Conservation (phyloP, 129 eudicot genomes). For the Arctium minus region DNA sequence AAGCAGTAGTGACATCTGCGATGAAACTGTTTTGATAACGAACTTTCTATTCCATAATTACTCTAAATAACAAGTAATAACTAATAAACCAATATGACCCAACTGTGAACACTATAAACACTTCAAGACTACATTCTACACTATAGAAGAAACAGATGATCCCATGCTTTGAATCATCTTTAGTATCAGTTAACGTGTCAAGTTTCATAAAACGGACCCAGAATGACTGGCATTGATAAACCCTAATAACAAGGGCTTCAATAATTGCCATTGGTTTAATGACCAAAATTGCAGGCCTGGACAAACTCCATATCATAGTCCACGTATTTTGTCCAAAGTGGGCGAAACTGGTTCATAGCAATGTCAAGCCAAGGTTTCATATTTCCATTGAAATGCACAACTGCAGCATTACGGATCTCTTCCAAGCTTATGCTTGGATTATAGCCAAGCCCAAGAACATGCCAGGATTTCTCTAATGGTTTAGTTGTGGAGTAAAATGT, state of each 20-base stretch:
- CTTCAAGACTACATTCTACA: conserved; percentile 10
- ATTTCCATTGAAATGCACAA: conserved; percentile 68
- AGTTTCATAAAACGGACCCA: neutral
- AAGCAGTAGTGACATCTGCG: neutral
- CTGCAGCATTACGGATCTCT: conserved; percentile 63
- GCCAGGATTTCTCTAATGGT: conserved; percentile 78
- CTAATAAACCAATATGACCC: neutral
- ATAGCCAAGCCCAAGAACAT: conserved; percentile 74
- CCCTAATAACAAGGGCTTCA: neutral
- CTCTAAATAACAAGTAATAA: conserved; percentile 1
- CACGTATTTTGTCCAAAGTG: conserved; percentile 71
- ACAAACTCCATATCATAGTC: conserved; percentile 66
- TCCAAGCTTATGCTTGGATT: conserved; percentile 68
- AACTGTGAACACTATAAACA: conserved; percentile 13
- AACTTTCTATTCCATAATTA: neutral
- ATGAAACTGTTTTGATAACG: neutral
- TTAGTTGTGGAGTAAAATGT: conserved; percentile 74
- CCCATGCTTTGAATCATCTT: neutral
- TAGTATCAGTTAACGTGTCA: neutral
- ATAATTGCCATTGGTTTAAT: conserved; percentile 27
- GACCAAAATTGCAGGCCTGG: conserved; percentile 64
- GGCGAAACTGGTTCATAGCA: conserved; percentile 61
- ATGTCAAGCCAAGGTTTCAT: conserved; percentile 77
- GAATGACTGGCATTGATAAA: neutral
- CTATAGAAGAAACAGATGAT: conserved; percentile 10